phyloP scores from a whole-genome alignment of 2,329 filamentous ascomycete genomes.

The Alternaria infectoria region DNA sequence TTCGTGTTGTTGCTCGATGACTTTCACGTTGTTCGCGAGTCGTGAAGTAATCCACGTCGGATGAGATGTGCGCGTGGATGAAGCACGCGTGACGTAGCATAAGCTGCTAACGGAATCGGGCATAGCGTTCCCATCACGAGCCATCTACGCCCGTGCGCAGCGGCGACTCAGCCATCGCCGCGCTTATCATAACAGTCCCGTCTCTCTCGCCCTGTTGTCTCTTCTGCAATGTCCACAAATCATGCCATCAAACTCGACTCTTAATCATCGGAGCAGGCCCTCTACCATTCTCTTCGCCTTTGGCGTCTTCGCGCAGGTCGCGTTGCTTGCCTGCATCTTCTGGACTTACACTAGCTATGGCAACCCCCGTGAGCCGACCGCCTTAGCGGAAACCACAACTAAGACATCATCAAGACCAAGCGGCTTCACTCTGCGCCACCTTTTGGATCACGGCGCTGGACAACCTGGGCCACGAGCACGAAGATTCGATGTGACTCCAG shows the following conservation, averaged over 20 bases:
- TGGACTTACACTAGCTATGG: slow-evolving; percentile 18
- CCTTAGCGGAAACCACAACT: slow-evolving; percentile 8
- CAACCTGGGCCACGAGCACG: slow-evolving; percentile 41
- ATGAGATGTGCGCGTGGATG: slow-evolving; percentile 14
- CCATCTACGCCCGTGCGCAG: slow-evolving; percentile 19
- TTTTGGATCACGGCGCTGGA: slow-evolving; percentile 45
- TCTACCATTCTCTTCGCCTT: slow-evolving; percentile 19
- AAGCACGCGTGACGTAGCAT: slow-evolving; percentile 10
- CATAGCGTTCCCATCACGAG: slow-evolving; percentile 19
- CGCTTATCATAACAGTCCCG: slow-evolving; percentile 18
- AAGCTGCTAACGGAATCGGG: not conserved
- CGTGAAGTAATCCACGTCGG: not conserved
- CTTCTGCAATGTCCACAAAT: slow-evolving; percentile 24
- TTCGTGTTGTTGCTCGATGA: not conserved
- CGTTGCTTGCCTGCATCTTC: slow-evolving; percentile 22
- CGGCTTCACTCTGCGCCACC: slow-evolving; percentile 37
- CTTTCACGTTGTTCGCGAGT: not conserved
- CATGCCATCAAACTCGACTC: slow-evolving; percentile 23
- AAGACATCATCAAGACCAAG: slow-evolving; percentile 3
- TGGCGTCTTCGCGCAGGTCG: slow-evolving; percentile 30
- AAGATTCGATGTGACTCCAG: slow-evolving; percentile 38
- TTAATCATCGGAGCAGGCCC: slow-evolving; percentile 19
- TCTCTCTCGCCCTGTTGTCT: slow-evolving; percentile 11
- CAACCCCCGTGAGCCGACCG: slow-evolving; percentile 10
- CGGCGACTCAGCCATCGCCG: slow-evolving; percentile 25